These are phyloP conservation scores for Tuber borchii DNA, from an alignment of 495 filamentous ascomycete genomes.

Conservation along the genomic window DNA sequence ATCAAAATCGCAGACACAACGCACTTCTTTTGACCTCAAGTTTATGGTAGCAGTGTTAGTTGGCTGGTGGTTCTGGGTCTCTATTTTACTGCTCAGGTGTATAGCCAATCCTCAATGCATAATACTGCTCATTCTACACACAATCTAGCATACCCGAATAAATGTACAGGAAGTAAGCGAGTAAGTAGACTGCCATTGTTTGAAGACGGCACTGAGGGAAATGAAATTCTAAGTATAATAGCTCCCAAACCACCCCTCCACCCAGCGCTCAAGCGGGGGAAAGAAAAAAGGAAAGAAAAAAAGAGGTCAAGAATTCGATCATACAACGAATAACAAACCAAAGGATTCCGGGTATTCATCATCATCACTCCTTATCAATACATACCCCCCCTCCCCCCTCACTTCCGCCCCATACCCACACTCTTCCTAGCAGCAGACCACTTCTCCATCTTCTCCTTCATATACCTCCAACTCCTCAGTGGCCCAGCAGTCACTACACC, in stretches of 20 bases:
- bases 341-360: background rate
- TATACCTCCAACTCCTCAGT: constrained; percentile 61
- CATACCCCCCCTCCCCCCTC: background rate
- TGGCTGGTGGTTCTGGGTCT: background rate
- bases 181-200: background rate
- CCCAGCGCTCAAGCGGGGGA: background rate
- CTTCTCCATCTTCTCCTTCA: constrained; percentile 77
- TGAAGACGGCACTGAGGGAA: background rate
- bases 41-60: background rate
- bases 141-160: background rate
- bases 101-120: background rate
- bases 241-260: background rate
- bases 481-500: constrained; percentile 69
- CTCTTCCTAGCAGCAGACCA: constrained; percentile 48
- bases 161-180: background rate
- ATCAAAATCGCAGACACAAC: background rate
- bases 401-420: background rate
- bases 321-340: background rate
- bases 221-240: background rate
- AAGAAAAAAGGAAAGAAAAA: background rate
- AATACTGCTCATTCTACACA: background rate
- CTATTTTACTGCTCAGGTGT: background rate
- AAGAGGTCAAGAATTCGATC: background rate
- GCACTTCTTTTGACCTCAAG: background rate
- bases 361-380: background rate